Evolutionary conservation across 139 green algal genomes (phyloP).

Genomic region (Eudorina sp.): DNA sequence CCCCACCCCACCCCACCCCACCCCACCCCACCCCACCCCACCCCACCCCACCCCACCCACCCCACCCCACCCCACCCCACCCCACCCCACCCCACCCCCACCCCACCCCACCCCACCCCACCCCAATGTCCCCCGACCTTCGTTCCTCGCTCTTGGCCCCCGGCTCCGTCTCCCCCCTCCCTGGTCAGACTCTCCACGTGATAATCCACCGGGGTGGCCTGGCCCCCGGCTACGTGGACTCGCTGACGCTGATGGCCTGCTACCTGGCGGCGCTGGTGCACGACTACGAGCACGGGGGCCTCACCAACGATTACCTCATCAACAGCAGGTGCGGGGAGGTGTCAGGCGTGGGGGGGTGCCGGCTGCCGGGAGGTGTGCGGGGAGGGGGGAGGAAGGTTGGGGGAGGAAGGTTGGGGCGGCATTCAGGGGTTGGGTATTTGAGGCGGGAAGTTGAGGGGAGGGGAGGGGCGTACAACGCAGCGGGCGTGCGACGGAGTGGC

Average conservation of each 20-base stretch:
- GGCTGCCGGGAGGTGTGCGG: neutral
- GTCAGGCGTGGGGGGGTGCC: neutral
- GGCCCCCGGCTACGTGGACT: conserved; percentile 62
- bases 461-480: too few species aligned
- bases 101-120: neutral
- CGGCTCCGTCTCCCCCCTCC: too few species aligned
- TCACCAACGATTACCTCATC: conserved; percentile 75
- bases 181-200: conserved; percentile 57
- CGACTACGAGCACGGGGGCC: conserved; percentile 64
- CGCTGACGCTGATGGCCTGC: conserved; percentile 62
- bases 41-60: neutral
- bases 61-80: neutral
- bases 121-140: too few species aligned
- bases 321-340: conserved; percentile 29
- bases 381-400: too few species aligned
- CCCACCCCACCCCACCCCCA: neutral
- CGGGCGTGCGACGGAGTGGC: too few species aligned
- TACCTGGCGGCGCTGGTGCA: conserved; percentile 56
- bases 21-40: neutral
- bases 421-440: too few species aligned
- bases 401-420: too few species aligned
- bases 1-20: neutral
- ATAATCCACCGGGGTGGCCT: conserved; percentile 61
- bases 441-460: too few species aligned
- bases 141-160: too few species aligned